Percentiles rank a stretch among this genome's conserved stretches.
Conservation (phyloP, 495 filamentous ascomycete genomes). For the Ascobolus immersus region DNA sequence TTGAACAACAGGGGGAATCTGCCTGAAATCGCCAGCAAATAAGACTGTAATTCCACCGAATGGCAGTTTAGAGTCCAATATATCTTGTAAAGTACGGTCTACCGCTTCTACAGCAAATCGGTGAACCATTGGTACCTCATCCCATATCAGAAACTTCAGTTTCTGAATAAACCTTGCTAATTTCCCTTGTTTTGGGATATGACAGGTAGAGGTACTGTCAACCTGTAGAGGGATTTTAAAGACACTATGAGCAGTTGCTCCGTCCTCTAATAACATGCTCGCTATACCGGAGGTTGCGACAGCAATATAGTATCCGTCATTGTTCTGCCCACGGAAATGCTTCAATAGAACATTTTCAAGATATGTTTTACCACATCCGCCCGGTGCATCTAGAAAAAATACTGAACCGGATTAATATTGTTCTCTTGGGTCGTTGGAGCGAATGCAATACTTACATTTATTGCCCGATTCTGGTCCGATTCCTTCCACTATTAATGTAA, state of each 20-base stretch:
- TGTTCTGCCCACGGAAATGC: slow-evolving; percentile 5
- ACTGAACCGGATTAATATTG: too few relatives aligned
- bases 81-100: neutral
- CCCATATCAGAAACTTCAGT: neutral
- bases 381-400: slow-evolving; percentile 7
- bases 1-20: neutral
- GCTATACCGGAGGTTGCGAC: slow-evolving; percentile 9
- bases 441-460: neutral
- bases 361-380: slow-evolving; percentile 8
- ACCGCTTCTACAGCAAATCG: neutral
- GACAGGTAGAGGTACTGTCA: slow-evolving; percentile 3
- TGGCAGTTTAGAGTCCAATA: neutral
- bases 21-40: neutral
- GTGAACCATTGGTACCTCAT: slow-evolving; percentile 2
- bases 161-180: slow-evolving; percentile 1
- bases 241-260: slow-evolving; percentile 3
- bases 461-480: too few relatives aligned
- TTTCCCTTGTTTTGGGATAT: slow-evolving; percentile 3
- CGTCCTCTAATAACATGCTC: slow-evolving; percentile 5
- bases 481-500: neutral
- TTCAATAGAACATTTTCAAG: slow-evolving; percentile 7
- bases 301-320: slow-evolving; percentile 8
- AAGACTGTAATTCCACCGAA: neutral
- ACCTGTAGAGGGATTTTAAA: slow-evolving; percentile 9
- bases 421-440: neutral